Conservation (phyloP, 441 rosid species). For the Arabidopsis lyrata region DNA sequence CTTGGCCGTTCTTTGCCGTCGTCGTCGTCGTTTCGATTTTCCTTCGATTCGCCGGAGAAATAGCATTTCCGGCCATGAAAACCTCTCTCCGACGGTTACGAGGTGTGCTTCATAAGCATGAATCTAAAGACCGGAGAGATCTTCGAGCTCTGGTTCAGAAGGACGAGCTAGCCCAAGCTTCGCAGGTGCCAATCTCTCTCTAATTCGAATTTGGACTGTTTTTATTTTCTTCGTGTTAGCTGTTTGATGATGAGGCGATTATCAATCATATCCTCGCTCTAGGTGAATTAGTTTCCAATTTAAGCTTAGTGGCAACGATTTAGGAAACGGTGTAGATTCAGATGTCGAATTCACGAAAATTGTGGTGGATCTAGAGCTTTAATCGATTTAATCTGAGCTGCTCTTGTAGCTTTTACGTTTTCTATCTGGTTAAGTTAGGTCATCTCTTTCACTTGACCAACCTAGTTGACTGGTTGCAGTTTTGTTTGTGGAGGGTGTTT, state of each 20-base stretch:
- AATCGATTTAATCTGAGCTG: neutral
- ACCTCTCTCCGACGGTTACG: constrained; percentile 75
- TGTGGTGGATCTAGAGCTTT: constrained; percentile 28
- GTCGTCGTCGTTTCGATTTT: constrained; percentile 2
- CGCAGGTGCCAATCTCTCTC: constrained; percentile 57
- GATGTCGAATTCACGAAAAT: neutral
- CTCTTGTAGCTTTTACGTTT: neutral
- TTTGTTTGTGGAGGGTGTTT: neutral
- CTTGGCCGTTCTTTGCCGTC: constrained; percentile 7
- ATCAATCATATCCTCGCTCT: constrained; percentile 2
- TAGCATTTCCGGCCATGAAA: constrained; percentile 57
- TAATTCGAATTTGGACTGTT: constrained; percentile 26
- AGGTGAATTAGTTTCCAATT: constrained; percentile 3
- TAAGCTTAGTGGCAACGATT: constrained; percentile 14
- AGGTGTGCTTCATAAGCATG: constrained; percentile 63
- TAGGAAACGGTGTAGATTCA: constrained; percentile 24
- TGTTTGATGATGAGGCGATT: neutral
- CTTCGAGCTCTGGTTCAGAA: constrained; percentile 54
- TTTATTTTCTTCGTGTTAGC: constrained; percentile 12
- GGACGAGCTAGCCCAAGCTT: constrained; percentile 79
- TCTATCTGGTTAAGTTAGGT: neutral
- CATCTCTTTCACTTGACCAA: constrained; percentile 19
- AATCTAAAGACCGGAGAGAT: constrained; percentile 56
- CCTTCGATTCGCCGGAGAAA: constrained; percentile 20
- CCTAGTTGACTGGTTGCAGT: neutral